Evolutionary conservation across 768 basidiomycete genomes (phyloP).

Genomic region (Artomyces pyxidatus): DNA sequence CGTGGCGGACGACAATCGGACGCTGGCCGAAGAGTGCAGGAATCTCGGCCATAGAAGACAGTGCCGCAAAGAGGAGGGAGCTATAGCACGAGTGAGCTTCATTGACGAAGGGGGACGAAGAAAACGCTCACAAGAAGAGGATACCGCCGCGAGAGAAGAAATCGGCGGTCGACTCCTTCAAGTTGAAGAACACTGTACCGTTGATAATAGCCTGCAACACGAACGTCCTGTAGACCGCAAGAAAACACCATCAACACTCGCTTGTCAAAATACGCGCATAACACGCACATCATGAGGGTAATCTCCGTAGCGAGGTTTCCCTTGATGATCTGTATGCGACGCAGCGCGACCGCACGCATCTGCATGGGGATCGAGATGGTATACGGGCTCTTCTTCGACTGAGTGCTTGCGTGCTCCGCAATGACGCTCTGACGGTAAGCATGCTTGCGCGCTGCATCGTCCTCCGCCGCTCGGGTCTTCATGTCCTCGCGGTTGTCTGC

Average conservation of each 20-base stretch:
- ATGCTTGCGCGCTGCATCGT: conserved; percentile 32
- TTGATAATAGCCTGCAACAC: conserved; percentile 45
- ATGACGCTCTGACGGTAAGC: conserved; percentile 41
- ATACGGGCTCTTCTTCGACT: conserved; percentile 31
- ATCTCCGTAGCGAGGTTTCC: conserved; percentile 23
- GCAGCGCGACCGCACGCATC: conserved; percentile 26
- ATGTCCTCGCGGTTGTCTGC: conserved; percentile 38
- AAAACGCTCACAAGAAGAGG: conserved; percentile 55
- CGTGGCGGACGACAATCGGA: conserved; percentile 50
- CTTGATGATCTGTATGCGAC: conserved; percentile 28
- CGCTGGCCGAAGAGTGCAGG: conserved; percentile 48
- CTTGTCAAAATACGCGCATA: neutral
- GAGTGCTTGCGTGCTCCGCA: conserved; percentile 42
- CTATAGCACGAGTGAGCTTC: conserved; percentile 22
- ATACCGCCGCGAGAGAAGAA: conserved; percentile 75
- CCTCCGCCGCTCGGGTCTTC: no score
- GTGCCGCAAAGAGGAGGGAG: conserved; percentile 47
- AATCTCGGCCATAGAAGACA: conserved; percentile 58
- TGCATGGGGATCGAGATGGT: conserved; percentile 29
- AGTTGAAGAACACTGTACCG: conserved; percentile 57
- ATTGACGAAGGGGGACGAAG: neutral
- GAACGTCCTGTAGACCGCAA: conserved; percentile 36
- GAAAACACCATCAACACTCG: conserved; percentile 8
- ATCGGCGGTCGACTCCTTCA: conserved; percentile 45
- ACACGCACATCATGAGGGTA: conserved; percentile 20